These are phyloP conservation scores for Dictyostelium purpureum DNA, from an alignment of 78 protist species.

Conservation along the genomic window DNA sequence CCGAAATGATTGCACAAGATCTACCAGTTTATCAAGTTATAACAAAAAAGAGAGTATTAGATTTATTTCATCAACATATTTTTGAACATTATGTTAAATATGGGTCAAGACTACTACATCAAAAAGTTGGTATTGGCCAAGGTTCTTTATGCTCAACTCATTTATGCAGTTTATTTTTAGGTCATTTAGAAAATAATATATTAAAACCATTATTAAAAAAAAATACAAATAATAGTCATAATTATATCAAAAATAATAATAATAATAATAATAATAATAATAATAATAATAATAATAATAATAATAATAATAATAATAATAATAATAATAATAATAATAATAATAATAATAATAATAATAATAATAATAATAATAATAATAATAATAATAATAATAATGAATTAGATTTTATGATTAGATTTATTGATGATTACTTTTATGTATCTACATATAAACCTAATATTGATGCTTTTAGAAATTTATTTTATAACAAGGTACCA, in stretches of 20 bases:
- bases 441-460: neutral
- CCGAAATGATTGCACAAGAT: neutral
- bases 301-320: neutral
- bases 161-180: constrained; percentile 11
- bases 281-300: neutral
- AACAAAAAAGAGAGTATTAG: neutral
- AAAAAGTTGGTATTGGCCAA: constrained; percentile 10
- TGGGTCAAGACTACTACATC: neutral
- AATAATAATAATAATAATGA: neutral
- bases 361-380: neutral
- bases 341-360: neutral
- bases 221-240: neutral
- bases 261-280: neutral
- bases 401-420: constrained; percentile 2
- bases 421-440: constrained; percentile 35
- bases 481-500: neutral
- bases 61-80: neutral
- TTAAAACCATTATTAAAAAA: neutral
- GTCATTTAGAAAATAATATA: constrained; percentile 24
- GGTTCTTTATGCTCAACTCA: constrained; percentile 21
- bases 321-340: neutral
- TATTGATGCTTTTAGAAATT: neutral
- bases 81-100: neutral
- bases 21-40: neutral
- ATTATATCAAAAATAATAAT: neutral